phyloP scores from a whole-genome alignment of 163 green algal genomes.

The Chlamydomonas reinhardtii region DNA sequence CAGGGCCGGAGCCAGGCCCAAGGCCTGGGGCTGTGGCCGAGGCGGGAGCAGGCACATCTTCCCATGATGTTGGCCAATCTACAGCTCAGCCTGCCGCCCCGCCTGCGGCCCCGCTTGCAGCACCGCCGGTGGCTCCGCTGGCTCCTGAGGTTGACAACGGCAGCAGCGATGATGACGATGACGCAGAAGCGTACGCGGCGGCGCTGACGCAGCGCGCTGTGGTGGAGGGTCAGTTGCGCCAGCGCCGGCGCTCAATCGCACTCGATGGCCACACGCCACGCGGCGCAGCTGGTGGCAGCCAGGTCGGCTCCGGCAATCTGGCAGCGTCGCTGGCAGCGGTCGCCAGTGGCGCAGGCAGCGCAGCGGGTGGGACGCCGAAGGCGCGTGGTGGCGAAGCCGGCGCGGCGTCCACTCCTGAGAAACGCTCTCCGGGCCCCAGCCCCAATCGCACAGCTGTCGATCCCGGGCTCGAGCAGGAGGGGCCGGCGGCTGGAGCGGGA shows the following conservation, averaged over 20 bases:
- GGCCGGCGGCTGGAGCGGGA: constrained; percentile 1
- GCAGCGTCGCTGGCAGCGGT: neutral
- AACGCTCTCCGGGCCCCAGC: too few relatives aligned
- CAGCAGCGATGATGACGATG: constrained; percentile 22
- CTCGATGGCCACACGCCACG: too few relatives aligned
- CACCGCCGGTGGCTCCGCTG: neutral
- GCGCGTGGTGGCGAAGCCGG: neutral
- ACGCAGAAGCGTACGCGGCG: constrained; percentile 26
- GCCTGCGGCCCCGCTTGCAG: neutral
- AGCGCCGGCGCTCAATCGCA: neutral
- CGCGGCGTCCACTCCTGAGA: neutral
- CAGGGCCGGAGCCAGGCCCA: too few relatives aligned
- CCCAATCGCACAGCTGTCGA: too few relatives aligned
- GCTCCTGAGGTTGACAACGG: neutral
- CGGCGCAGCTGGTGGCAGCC: neutral
- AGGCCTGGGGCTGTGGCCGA: neutral
- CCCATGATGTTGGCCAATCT: neutral
- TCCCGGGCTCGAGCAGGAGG: neutral
- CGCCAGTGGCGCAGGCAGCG: neutral
- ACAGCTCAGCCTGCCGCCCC: neutral
- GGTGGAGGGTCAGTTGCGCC: neutral
- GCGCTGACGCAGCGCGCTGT: constrained; percentile 39
- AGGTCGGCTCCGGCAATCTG: constrained; percentile 14
- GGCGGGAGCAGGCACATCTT: too few relatives aligned
- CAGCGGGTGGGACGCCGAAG: neutral